A percentile compares a stretch with the other conserved stretches of the same genome.
Conservation (phyloP, 2,329 filamentous ascomycete genomes). For the Fusarium brachygibbosum region DNA sequence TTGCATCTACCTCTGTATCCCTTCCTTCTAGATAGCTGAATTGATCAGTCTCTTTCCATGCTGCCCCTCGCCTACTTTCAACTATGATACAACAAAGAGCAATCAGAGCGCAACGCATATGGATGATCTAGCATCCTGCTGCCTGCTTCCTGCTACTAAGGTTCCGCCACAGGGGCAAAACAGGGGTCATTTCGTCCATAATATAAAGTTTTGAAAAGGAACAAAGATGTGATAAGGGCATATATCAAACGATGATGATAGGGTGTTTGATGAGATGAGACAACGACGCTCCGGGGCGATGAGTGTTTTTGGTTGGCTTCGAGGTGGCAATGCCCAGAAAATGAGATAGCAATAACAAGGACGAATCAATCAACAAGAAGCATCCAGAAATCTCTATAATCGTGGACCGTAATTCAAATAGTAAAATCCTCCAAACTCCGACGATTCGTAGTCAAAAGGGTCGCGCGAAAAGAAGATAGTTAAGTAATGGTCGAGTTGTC, state of each 20-base stretch:
- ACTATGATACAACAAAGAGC: conserved; percentile 42
- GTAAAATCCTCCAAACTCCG: conserved; percentile 44
- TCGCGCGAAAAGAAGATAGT: conserved; percentile 15
- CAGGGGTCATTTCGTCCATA: conserved; percentile 24
- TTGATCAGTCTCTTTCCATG: conserved; percentile 7
- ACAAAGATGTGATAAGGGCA: neutral
- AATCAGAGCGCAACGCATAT: conserved; percentile 17
- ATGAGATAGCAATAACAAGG: conserved; percentile 12
- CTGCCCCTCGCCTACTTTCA: conserved; percentile 1
- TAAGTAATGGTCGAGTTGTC: conserved; percentile 4
- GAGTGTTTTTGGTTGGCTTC: conserved; percentile 3
- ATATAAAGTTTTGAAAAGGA: conserved; percentile 30
- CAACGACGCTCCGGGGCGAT: neutral
- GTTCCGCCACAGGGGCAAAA: conserved; percentile 4
- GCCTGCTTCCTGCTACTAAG: conserved; percentile 12
- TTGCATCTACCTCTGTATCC: conserved; percentile 19
- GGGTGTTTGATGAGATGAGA: conserved; percentile 1
- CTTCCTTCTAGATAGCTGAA: neutral
- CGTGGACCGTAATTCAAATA: conserved; percentile 45
- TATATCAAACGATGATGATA: conserved; percentile 14
- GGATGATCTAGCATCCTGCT: conserved; percentile 2
- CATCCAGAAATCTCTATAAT: conserved; percentile 47
- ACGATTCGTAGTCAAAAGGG: conserved; percentile 39
- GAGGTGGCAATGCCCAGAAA: conserved; percentile 13
- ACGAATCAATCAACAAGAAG: conserved; percentile 23